Evolutionary conservation across 768 basidiomycete species (phyloP), one percentile per base, ranked within the genome.

Genomic region (Favolaschia claudopus): DNA sequence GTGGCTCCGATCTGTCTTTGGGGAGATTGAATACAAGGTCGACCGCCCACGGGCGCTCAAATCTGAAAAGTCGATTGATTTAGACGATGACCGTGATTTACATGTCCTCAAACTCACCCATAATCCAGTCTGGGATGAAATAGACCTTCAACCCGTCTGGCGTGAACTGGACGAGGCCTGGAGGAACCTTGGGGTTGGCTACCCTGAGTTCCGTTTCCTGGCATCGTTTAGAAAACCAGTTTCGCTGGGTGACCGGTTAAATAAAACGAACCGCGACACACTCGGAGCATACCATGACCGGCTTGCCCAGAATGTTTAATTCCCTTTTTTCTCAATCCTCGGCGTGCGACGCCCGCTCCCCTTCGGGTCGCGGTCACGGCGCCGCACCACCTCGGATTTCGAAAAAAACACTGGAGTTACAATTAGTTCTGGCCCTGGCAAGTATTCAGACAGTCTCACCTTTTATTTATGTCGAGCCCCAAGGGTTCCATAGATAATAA

Each of bases 1-100:
- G 40, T 59, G 50, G 57, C 57, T 59, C 37, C 9, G 20, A 31
- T 29, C 31, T 12, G 40, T 59, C 38, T 53, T 59, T 59, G 37
- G 43, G 5, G 37, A 43, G 19, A 48, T 59, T 9, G 3, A 15
- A n/a, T 59, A 59, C 31, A 19, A 12, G 17, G 50, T 19, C 17
- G 57, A 59, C 25, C 57, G 50, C 51, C 57, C 50, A 24, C 39
- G 29, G 2, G 57, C 50, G 27, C 36, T 59, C 33, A 42, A 34
- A 5, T 17, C 49, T 25, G n/a, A 33, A 13, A 13, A 10, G 7
- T 8, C 10, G 20, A 7, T 12, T 25, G 15, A 33, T 8, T 13
- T 17, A 10, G 22, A 27, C 5, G 57, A 47, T 37, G 28, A 24
- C 38, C 24, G 8, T 20, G 25, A 3, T 28, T 59, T 20, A n/a